Evolutionary conservation across 352 stramenopile species (phyloP), one percentile per base, ranked within the genome.

Genomic region (Phytophthora tentaculata): DNA sequence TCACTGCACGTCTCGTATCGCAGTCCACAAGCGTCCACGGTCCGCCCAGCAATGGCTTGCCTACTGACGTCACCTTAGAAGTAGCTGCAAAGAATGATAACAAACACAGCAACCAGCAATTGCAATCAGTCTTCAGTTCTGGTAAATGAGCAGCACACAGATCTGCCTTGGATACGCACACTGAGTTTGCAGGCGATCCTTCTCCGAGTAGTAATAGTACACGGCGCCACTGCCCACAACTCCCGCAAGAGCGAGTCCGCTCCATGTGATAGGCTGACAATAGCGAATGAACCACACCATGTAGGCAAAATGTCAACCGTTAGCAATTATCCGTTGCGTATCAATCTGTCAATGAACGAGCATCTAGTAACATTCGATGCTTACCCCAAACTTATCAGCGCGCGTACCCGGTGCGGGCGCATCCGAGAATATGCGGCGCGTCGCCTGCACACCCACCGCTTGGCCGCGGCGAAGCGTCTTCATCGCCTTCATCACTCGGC

Each of bases 1-100:
- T 98, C 37, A 98, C 88, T 6, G 89, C 88, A 19, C 67, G 76
- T 59, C 91, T 83, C 26, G 85, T 89, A 57, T 96, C 74, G 51
- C 92, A 96, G 65, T 98, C 89, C 41, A 99, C 93, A 0, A 98
- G 83, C 41, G 92, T 97, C 86, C 90, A 98, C 12, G 90, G 91
- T 14, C 96, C 96, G 35, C 96, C 96, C 13, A 99, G 78, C 10
- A 95, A 69, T 24, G 94, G 88, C 79, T 98, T 98, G 41, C 95
- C 95, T 13, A 97, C 81, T 29, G 88, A 96, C 8, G 80, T 89
- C 39, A 97, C 86, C 67, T 97, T 96, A 43, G 77, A 94, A 20
- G 86, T 94, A 16, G 88, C 86, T 94, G 47, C 16, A 26, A 67
- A 32, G 35, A 52, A 28, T n/a, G n/a, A n/a, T n/a, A n/a, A n/a